Conservation (phyloP, 2,329 filamentous ascomycete genomes). For the Emericellopsis atlantica region DNA sequence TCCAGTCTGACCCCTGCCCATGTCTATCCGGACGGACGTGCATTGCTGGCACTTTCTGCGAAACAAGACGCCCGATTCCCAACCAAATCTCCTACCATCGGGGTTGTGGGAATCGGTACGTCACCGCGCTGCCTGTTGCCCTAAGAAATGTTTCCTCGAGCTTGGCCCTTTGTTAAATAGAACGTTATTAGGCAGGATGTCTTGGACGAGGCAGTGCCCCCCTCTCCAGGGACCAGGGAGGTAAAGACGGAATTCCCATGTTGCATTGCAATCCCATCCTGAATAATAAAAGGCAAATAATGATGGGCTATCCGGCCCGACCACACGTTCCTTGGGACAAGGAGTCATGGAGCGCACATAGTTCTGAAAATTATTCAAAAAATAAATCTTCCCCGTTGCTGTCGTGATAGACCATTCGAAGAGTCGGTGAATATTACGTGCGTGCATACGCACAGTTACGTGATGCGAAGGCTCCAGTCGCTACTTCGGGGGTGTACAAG, state of each 20-base stretch:
- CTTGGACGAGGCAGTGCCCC: neutral
- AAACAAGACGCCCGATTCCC: neutral
- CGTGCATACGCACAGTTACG: neutral
- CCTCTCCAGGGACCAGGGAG: neutral
- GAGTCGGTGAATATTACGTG: neutral
- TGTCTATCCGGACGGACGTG: too few species aligned
- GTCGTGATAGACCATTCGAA: neutral
- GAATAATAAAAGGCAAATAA: neutral
- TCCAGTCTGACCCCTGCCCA: neutral
- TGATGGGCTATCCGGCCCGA: neutral
- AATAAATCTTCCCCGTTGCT: too few species aligned
- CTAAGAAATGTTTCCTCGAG: neutral
- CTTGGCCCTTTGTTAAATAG: neutral
- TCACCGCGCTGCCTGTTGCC: conserved; percentile 2
- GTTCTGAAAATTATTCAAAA: too few species aligned
- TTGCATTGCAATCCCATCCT: neutral
- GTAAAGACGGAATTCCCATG: neutral
- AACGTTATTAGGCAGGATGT: neutral
- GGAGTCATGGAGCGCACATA: neutral
- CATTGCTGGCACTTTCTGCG: neutral
- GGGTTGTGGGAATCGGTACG: neutral
- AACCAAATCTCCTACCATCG: neutral
- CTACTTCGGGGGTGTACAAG: neutral
- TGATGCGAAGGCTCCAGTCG: neutral
- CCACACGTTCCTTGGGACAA: neutral